A percentile compares a stretch with the other conserved stretches of the same genome.
Conservation (phyloP, 164 flowering plant genomes). For the Berberis vulgaris region DNA sequence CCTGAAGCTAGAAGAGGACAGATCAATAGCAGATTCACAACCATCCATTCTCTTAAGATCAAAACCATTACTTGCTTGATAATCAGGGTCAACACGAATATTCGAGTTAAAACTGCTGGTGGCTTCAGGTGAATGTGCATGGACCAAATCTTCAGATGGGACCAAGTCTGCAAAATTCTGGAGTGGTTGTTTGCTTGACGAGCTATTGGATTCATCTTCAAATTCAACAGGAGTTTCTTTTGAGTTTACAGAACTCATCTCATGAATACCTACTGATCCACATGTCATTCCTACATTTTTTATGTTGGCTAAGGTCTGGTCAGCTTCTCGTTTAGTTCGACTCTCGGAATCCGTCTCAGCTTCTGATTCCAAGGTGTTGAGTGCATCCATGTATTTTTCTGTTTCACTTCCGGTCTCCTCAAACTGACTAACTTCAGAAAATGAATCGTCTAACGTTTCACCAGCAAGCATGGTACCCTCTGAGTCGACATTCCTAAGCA, state of each 20-base stretch:
- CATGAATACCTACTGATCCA: conserved; percentile 7
- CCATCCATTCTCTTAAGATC: conserved; percentile 11
- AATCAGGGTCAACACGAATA: conserved; percentile 12
- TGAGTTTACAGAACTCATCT: conserved; percentile 10
- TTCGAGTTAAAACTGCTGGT: conserved; percentile 14
- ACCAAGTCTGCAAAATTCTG: conserved; percentile 9
- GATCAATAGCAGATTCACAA: conserved; percentile 21
- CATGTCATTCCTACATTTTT: conserved; percentile 16
- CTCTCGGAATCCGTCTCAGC: conserved; percentile 55
- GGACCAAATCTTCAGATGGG: conserved; percentile 13
- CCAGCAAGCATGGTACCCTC: conserved; percentile 19
- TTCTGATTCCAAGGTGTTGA: conserved; percentile 79
- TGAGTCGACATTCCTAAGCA: conserved; percentile 11
- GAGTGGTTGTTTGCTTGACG: conserved; percentile 13
- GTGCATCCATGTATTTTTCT: conserved; percentile 73
- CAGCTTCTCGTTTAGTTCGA: conserved; percentile 41
- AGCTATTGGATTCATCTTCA: conserved; percentile 16
- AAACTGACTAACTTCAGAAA: conserved; percentile 17
- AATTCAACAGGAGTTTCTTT: conserved; percentile 22
- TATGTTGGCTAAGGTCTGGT: conserved; percentile 16
- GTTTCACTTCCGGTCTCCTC: conserved; percentile 70
- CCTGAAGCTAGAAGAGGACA: conserved; percentile 18
- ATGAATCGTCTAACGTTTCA: conserved; percentile 16
- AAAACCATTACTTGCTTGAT: conserved; percentile 12
- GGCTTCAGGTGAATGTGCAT: conserved; percentile 21